Base-by-base conservation (phyloP, 208 protist species). In the Leishmania arabica region DNA sequence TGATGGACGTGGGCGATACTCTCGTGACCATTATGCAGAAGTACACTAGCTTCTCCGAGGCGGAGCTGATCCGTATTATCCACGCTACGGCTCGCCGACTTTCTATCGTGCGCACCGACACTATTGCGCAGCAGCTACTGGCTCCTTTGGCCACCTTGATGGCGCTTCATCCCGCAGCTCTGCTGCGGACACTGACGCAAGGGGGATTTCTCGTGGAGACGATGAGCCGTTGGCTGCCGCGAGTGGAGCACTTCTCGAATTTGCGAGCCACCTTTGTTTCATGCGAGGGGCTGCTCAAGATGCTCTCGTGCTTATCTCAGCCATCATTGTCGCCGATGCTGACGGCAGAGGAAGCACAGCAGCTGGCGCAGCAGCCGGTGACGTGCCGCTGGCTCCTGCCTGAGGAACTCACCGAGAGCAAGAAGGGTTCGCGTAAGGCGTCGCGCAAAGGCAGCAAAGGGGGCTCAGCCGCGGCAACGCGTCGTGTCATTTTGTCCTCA, bases 71-170 rank as follows among this genome's bases (percentile, higher is more conserved):
- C 3, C 70, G 34, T 5, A 68, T 94, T 4, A 84, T 91, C 37
- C 75, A 84, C 71, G 69, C 84, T 65, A 86, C 88, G 60, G 84
- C 90, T 13, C 64, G 70, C 51, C 90, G 90, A 34, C 84, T 95
- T 34, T 51, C 58, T 21, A 70, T 75, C 13, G 88, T 88, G 56
- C 82, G 84, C 34, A 93, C 89, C 1, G 83, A 87, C 77, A 91
- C 84, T 9, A 90, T 92, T 15, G 77, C 66, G 9, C 78, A 92
- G 75, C 86, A 94, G 80, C 84, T 95, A 49, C 65, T 95, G 19
- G 58, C 79, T 7, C 90, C 92, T 34, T 77, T 95, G 7, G 89
- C 90, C 53, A 81, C 87, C n/a, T 77, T 95, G 75, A 74, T 92
- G 56, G 75, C 78, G 74, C 69, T 74, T 31, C 82, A 94, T 84